A percentile compares a stretch with the other conserved stretches of the same genome.
Evolutionary conservation across 1,139 yeast species (phyloP).

Genomic region (Geotrichum klebahnii): DNA sequence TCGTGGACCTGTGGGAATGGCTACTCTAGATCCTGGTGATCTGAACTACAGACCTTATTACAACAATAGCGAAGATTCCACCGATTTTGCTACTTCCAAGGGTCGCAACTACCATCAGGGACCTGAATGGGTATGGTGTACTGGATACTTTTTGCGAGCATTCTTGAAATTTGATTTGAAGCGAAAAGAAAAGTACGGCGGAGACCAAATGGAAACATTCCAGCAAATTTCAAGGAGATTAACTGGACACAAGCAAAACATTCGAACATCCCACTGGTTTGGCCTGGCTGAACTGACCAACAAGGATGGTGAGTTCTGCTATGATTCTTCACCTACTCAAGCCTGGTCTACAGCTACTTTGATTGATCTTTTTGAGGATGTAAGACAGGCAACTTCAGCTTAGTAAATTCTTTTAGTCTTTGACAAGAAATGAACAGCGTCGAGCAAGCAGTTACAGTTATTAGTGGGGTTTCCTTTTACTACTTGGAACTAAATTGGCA

Average conservation of each 20-base stretch:
- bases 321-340: constrained; percentile 90
- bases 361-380: constrained; percentile 72
- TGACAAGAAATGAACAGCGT: constrained; percentile 79
- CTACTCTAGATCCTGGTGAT: constrained; percentile 88
- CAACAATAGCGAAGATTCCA: constrained; percentile 69
- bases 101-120: constrained; percentile 98
- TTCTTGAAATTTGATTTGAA: constrained; percentile 51
- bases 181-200: constrained; percentile 29
- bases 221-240: constrained; percentile 52
- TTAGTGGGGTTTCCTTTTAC: too few species aligned
- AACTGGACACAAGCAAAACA: constrained; percentile 63
- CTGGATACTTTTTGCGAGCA: constrained; percentile 84
- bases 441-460: too few species aligned
- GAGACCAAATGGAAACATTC: constrained; percentile 36
- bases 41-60: constrained; percentile 88
- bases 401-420: constrained; percentile 48
- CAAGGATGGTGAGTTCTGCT: constrained; percentile 74
- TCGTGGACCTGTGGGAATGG: constrained; percentile 89
- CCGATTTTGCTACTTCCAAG: constrained; percentile 87
- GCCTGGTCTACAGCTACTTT: constrained; percentile 93
- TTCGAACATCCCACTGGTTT: constrained; percentile 76
- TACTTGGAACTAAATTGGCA: too few species aligned
- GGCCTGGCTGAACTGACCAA: constrained; percentile 91
- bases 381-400: constrained; percentile 35
- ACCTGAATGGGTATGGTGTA: constrained; percentile 96